Conservation (phyloP, 805 yeast genomes). For the Priceomyces castillae region DNA sequence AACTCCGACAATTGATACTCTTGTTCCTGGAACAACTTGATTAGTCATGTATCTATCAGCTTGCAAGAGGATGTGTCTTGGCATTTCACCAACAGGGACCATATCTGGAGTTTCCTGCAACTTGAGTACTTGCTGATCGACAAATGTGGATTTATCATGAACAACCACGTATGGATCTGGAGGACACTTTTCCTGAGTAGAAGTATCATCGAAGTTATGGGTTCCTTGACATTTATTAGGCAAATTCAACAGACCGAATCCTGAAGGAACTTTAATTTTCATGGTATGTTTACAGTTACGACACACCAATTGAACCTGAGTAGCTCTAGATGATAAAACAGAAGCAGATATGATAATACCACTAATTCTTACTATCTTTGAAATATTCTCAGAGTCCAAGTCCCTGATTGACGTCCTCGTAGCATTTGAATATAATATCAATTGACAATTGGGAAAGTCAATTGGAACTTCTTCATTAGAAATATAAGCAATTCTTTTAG, state of each 20-base stretch:
- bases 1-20: constrained; percentile 89
- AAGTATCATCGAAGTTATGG: constrained; percentile 44
- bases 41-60: constrained; percentile 90
- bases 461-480: constrained; percentile 50
- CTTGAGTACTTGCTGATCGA: constrained; percentile 92
- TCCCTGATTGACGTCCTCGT: constrained; percentile 73
- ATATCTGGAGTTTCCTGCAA: constrained; percentile 97
- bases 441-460: constrained; percentile 77
- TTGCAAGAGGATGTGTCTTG: constrained; percentile 83
- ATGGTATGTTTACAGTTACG: constrained; percentile 81
- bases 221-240: constrained; percentile 63
- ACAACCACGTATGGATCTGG: constrained; percentile 89
- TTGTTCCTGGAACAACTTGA: constrained; percentile 89
- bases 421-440: constrained; percentile 71
- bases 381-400: constrained; percentile 80
- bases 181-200: constrained; percentile 68
- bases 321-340: constrained; percentile 83
- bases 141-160: constrained; percentile 89
- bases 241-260: constrained; percentile 66
- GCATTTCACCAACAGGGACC: constrained; percentile 99
- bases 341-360: constrained; percentile 94
- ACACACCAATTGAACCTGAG: constrained; percentile 80
- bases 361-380: constrained; percentile 84
- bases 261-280: constrained; percentile 57
- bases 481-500: constrained; percentile 62